A percentile compares a stretch with the other conserved stretches of the same genome.
Conservation (phyloP, 1,139 yeast species). For the Sugiyamaella sp. region DNA sequence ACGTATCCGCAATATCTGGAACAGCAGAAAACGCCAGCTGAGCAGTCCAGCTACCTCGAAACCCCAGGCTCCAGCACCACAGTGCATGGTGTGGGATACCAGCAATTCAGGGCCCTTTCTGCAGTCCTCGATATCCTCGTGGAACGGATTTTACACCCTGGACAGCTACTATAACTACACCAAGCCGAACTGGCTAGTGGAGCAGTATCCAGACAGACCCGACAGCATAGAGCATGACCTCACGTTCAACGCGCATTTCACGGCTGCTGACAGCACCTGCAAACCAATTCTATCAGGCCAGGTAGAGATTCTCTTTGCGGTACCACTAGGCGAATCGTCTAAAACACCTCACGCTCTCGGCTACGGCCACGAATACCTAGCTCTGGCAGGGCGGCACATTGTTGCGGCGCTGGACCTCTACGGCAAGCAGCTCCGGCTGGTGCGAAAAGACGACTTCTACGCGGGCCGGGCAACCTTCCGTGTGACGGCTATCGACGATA, state of each 20-base stretch:
- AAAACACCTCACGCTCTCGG: not conserved
- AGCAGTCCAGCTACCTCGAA: constrained; percentile 8
- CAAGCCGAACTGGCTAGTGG: constrained; percentile 31
- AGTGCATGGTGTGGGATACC: constrained; percentile 18
- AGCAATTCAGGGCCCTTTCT: constrained; percentile 11
- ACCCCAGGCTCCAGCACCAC: not conserved
- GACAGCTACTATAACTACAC: constrained; percentile 37
- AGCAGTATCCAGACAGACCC: constrained; percentile 16
- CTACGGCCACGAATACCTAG: not conserved
- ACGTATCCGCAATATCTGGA: constrained; percentile 3
- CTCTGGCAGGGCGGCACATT: not conserved
- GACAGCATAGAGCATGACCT: constrained; percentile 24
- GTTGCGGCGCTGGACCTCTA: constrained; percentile 7
- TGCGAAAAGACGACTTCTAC: constrained; percentile 14
- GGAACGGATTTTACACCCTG: constrained; percentile 41
- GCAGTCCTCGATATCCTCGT: constrained; percentile 40
- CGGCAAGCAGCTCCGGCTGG: constrained; percentile 18
- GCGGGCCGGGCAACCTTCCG: constrained; percentile 5
- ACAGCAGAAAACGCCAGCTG: constrained; percentile 3
- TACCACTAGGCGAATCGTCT: constrained; percentile 1
- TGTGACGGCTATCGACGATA: constrained; percentile 15
- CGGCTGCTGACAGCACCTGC: constrained; percentile 8
- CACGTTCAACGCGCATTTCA: constrained; percentile 27
- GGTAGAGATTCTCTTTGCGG: constrained; percentile 17
- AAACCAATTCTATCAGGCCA: constrained; percentile 9